phyloP scores from a whole-genome alignment of 2,329 filamentous ascomycete genomes.

The Endothia cerciana region DNA sequence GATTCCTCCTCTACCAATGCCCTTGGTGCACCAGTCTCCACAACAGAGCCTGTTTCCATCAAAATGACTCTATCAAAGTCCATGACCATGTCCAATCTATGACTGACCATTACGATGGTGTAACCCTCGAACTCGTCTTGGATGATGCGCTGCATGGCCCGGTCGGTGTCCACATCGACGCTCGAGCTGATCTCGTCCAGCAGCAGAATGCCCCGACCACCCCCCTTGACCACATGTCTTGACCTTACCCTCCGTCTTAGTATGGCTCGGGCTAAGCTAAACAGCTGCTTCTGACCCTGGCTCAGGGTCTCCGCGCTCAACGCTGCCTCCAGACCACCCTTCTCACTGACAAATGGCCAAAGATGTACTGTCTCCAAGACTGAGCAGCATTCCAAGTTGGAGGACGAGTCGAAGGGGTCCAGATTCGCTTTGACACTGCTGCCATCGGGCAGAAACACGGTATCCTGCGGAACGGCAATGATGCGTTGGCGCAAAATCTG shows the following conservation, averaged over 20 bases:
- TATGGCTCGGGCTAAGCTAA: conserved; percentile 20
- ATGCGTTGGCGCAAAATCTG: conserved; percentile 42
- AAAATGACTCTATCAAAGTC: conserved; percentile 57
- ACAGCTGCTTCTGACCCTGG: conserved; percentile 52
- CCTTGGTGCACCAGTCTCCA: conserved; percentile 42
- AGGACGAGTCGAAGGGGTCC: conserved; percentile 36
- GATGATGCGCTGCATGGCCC: conserved; percentile 47
- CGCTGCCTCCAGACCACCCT: conserved; percentile 34
- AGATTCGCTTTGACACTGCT: conserved; percentile 40
- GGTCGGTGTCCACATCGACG: conserved; percentile 48
- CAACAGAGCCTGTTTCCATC: conserved; percentile 52
- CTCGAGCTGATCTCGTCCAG: conserved; percentile 50
- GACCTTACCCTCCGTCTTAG: conserved; percentile 6
- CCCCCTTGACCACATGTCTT: conserved; percentile 7
- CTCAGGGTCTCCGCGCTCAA: conserved; percentile 49
- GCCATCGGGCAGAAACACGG: conserved; percentile 45
- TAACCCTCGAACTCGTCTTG: conserved; percentile 43
- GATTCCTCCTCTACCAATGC: conserved; percentile 20
- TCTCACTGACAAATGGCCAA: conserved; percentile 32
- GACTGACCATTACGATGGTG: conserved; percentile 59
- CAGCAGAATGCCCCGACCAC: conserved; percentile 38
- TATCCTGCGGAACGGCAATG: conserved; percentile 48
- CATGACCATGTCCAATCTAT: conserved; percentile 54
- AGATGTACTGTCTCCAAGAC: conserved; percentile 35
- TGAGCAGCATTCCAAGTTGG: conserved; percentile 30